phyloP scores from a whole-genome alignment of 805 yeast genomes.

The Candida stauntonica region DNA sequence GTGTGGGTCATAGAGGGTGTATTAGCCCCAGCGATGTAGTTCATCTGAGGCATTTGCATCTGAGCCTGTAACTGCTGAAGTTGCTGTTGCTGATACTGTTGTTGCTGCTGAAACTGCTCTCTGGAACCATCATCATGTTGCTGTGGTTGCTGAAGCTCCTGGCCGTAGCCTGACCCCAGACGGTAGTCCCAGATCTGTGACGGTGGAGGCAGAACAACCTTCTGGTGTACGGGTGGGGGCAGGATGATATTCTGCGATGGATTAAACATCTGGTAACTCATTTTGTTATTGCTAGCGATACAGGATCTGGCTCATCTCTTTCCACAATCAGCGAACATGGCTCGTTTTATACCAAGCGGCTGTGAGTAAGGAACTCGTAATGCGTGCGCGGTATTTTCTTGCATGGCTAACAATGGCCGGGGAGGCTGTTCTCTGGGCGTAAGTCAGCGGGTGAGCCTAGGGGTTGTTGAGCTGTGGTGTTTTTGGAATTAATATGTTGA shows the following conservation, averaged over 20 bases:
- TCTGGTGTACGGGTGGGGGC: constrained; percentile 16
- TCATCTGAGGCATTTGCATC: constrained; percentile 14
- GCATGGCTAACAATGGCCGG: constrained; percentile 6
- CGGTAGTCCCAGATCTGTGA: constrained; percentile 16
- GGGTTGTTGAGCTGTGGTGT: too few relatives aligned
- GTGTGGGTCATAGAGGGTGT: constrained; percentile 3
- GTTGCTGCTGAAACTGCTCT: background rate
- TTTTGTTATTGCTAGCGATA: too few relatives aligned
- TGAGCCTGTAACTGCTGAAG: constrained; percentile 8
- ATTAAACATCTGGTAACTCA: background rate
- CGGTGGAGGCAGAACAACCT: constrained; percentile 19
- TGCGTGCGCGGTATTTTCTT: constrained; percentile 8
- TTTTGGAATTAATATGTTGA: too few relatives aligned
- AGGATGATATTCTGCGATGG: constrained; percentile 8
- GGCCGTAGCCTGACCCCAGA: background rate
- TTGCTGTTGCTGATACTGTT: constrained; percentile 3
- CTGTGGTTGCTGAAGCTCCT: constrained; percentile 2
- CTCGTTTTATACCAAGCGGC: constrained; percentile 12
- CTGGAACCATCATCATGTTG: background rate
- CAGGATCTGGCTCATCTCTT: background rate
- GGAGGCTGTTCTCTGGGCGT: too few relatives aligned
- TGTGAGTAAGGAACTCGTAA: constrained; percentile 4
- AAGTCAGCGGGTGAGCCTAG: too few relatives aligned
- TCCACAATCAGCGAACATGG: background rate
- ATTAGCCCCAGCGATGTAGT: constrained; percentile 9